phyloP scores from a whole-genome alignment of 2,329 filamentous ascomycete species.

The Alternaria sp. region DNA sequence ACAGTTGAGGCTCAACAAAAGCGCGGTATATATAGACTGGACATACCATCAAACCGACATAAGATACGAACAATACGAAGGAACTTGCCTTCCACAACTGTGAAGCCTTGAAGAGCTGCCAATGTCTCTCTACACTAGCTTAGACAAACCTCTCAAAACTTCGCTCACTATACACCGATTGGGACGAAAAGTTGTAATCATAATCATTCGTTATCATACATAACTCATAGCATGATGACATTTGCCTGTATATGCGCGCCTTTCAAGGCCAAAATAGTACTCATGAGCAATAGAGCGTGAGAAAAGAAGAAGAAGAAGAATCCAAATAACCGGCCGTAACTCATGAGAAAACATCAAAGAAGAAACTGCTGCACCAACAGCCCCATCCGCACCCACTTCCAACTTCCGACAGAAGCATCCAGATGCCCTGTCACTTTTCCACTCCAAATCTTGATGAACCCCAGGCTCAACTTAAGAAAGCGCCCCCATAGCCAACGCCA shows the following conservation, averaged over 20 bases:
- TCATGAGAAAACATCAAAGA: not conserved
- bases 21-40: not conserved
- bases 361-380: not conserved
- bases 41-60: not conserved
- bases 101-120: not conserved
- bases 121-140: not conserved
- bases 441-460: not conserved
- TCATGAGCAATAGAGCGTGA: not conserved
- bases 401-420: not conserved
- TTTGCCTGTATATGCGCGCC: constrained; percentile 8
- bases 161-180: not conserved
- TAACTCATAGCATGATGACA: not conserved
- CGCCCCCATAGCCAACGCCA: constrained; percentile 36
- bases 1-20: not conserved
- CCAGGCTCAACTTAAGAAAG: constrained; percentile 5
- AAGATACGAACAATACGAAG: fast-evolving
- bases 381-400: too few relatives aligned
- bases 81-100: fast-evolving
- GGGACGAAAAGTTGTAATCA: not conserved
- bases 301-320: not conserved
- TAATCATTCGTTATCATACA: constrained; percentile 7
- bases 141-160: not conserved
- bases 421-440: not conserved
- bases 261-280: not conserved
- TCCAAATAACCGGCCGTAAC: not conserved